Percentiles rank a stretch among this genome's conserved stretches.
Evolutionary conservation across 2,329 filamentous ascomycete species (phyloP).

Genomic region (Penicillium sp.): DNA sequence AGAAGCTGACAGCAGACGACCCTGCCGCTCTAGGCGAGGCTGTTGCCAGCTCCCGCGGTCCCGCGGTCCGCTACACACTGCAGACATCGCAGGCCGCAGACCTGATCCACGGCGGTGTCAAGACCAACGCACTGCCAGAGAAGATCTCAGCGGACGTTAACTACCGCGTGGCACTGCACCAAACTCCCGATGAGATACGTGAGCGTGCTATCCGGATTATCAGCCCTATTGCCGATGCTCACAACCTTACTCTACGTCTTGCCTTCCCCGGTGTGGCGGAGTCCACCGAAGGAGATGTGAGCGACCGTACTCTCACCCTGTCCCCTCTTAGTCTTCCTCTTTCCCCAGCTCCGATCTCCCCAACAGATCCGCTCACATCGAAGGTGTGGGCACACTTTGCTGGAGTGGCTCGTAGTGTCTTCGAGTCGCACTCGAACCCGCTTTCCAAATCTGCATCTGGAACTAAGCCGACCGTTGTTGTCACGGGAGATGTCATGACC

Average conservation of each 20-base stretch:
- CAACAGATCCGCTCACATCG: slow-evolving; percentile 32
- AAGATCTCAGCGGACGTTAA: slow-evolving; percentile 55
- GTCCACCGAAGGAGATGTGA: slow-evolving; percentile 12
- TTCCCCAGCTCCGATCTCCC: slow-evolving; percentile 36
- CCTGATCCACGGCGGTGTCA: slow-evolving; percentile 56
- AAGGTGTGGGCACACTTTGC: slow-evolving; percentile 40
- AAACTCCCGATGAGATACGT: slow-evolving; percentile 49
- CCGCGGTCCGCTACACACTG: slow-evolving; percentile 52
- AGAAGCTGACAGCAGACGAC: slow-evolving; percentile 49
- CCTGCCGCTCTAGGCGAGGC: slow-evolving; percentile 43
- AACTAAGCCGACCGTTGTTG: slow-evolving; percentile 37
- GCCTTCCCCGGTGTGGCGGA: slow-evolving; percentile 43
- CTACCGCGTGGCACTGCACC: slow-evolving; percentile 58
- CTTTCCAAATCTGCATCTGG: slow-evolving; percentile 22
- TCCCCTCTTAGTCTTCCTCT: slow-evolving; percentile 31
- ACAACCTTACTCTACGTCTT: slow-evolving; percentile 48
- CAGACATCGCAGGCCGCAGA: slow-evolving; percentile 60
- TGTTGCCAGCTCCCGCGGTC: slow-evolving; percentile 41
- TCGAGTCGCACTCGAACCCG: slow-evolving; percentile 35
- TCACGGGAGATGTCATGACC: slow-evolving; percentile 51
- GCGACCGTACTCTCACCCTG: slow-evolving; percentile 33
- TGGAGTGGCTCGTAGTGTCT: slow-evolving; percentile 43
- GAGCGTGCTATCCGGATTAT: slow-evolving; percentile 50
- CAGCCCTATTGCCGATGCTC: slow-evolving; percentile 49
- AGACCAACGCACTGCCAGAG: slow-evolving; percentile 60